These are phyloP conservation scores for Bauhinia variegata DNA, from an alignment of 306 rosid species.

Conservation along the genomic window DNA sequence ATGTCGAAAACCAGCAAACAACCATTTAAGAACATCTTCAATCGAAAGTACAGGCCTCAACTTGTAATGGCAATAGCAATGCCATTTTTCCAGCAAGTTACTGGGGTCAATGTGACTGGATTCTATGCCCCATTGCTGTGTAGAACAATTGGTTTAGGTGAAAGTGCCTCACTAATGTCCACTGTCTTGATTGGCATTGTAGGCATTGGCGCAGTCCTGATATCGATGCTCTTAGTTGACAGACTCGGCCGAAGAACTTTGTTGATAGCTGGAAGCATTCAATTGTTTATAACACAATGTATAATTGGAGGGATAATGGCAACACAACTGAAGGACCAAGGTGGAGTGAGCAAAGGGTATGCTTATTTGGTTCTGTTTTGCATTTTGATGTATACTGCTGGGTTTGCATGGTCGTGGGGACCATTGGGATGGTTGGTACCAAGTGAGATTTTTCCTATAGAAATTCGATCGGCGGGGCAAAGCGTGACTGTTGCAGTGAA, in stretches of 20 bases:
- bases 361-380: slow-evolving; percentile 51
- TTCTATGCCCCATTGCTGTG: slow-evolving; percentile 64
- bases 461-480: slow-evolving; percentile 69
- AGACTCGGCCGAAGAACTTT: slow-evolving; percentile 59
- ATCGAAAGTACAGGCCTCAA: slow-evolving; percentile 62
- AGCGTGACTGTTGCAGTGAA: slow-evolving; percentile 55
- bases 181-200: slow-evolving; percentile 50
- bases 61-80: slow-evolving; percentile 66
- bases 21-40: slow-evolving; percentile 55
- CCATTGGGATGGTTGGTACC: slow-evolving; percentile 72
- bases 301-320: slow-evolving; percentile 58
- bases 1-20: slow-evolving; percentile 45
- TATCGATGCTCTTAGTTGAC: slow-evolving; percentile 74
- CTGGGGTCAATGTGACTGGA: slow-evolving; percentile 69
- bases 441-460: slow-evolving; percentile 64
- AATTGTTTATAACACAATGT: slow-evolving; percentile 58
- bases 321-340: slow-evolving; percentile 58
- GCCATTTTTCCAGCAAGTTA: slow-evolving; percentile 73
- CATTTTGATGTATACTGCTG: slow-evolving; percentile 62
- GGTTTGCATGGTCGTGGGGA: slow-evolving; percentile 78
- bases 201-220: slow-evolving; percentile 53
- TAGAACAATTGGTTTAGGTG: slow-evolving; percentile 61
- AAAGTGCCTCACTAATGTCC: slow-evolving; percentile 58
- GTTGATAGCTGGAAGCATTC: slow-evolving; percentile 64
- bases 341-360: slow-evolving; percentile 49